phyloP scores from a whole-genome alignment of 352 stramenopile species.

The Phytopythium vexans region DNA sequence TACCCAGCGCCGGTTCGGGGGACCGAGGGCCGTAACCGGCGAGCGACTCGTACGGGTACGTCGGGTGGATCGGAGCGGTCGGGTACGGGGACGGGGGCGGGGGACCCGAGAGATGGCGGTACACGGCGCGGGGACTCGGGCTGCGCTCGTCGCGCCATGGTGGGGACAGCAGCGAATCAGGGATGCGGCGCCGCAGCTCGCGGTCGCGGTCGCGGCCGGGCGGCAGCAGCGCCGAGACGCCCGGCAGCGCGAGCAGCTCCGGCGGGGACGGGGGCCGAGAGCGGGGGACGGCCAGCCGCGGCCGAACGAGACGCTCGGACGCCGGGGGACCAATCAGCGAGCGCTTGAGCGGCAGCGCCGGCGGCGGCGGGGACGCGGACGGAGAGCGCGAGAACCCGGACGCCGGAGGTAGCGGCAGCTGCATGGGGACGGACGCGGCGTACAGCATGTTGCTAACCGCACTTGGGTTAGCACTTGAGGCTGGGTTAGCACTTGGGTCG shows the following conservation, averaged over 20 bases:
- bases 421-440: background rate
- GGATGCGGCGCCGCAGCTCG: too few relatives aligned
- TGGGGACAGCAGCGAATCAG: background rate
- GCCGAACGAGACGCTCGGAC: too few relatives aligned
- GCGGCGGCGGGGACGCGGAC: background rate
- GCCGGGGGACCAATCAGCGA: too few relatives aligned
- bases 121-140: background rate
- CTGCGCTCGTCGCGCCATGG: background rate
- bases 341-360: background rate
- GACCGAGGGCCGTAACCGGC: too few relatives aligned
- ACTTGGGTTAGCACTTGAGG: too few relatives aligned
- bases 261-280: background rate
- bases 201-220: background rate
- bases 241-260: background rate
- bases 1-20: too few relatives aligned
- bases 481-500: too few relatives aligned
- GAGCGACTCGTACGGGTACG: too few relatives aligned
- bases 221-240: constrained; percentile 1
- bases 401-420: background rate
- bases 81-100: background rate
- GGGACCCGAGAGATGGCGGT: constrained; percentile 1
- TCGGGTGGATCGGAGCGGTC: too few relatives aligned
- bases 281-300: too few relatives aligned
- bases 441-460: background rate
- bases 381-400: too few relatives aligned